These are phyloP conservation scores for Carpinus viminea DNA, from an alignment of 306 rosid genomes.

Conservation along the genomic window DNA sequence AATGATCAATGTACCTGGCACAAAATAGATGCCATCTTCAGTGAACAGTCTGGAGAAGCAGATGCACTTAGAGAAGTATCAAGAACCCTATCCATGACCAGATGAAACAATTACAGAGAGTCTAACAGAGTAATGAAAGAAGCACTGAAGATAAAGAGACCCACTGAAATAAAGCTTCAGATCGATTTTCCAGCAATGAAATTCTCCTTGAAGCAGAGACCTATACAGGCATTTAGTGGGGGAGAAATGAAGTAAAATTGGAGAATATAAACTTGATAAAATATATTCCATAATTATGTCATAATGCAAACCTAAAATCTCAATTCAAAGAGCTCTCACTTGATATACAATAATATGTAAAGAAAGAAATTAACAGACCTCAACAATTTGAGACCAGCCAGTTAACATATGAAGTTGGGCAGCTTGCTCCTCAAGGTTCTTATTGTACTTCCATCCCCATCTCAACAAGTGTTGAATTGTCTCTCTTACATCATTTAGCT, in stretches of 20 bases:
- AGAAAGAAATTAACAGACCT: slow-evolving; percentile 51
- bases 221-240: slow-evolving; percentile 28
- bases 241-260: slow-evolving; percentile 21
- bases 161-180: slow-evolving; percentile 89
- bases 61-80: slow-evolving; percentile 79
- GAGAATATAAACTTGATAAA: slow-evolving; percentile 16
- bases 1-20: slow-evolving; percentile 62
- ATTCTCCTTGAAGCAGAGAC: slow-evolving; percentile 87
- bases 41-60: slow-evolving; percentile 95
- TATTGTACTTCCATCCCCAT: slow-evolving; percentile 99
- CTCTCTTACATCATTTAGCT: slow-evolving; percentile 68
- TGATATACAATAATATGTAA: not conserved
- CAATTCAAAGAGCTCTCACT: not conserved
- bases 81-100: slow-evolving; percentile 62
- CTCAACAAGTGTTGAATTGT: slow-evolving; percentile 85
- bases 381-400: slow-evolving; percentile 96
- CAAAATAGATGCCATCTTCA: slow-evolving; percentile 87
- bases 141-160: slow-evolving; percentile 29
- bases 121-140: slow-evolving; percentile 9
- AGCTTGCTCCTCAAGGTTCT: slow-evolving; percentile 98
- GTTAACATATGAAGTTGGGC: slow-evolving; percentile 96
- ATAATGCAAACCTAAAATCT: not conserved
- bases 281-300: not conserved
- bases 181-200: slow-evolving; percentile 74
- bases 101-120: slow-evolving; percentile 26